These are phyloP conservation scores for Ganoderma sinense DNA, from an alignment of 1,284 basidiomycete species.

Conservation along the genomic window DNA sequence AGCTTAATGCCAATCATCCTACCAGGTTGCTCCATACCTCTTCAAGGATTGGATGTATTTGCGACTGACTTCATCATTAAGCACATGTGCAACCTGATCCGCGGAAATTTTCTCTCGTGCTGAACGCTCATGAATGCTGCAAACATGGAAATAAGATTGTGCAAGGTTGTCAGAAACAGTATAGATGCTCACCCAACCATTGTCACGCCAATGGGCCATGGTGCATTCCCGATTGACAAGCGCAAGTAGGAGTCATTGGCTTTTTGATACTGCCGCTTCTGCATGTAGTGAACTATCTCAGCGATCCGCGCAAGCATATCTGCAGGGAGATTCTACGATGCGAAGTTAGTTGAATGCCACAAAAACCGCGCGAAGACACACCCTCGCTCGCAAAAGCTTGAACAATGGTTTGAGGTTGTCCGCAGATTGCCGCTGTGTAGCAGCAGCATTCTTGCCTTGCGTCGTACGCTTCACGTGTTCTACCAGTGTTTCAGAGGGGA, in stretches of 20 bases:
- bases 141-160: not conserved
- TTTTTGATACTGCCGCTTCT: slow-evolving; percentile 91
- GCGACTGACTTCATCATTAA: slow-evolving; percentile 98
- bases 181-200: slow-evolving; percentile 86
- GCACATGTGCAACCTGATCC: slow-evolving; percentile 96
- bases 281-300: slow-evolving; percentile 97
- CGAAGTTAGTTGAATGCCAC: slow-evolving; percentile 8
- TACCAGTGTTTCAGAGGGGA: slow-evolving; percentile 35
- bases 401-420: slow-evolving; percentile 98
- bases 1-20: slow-evolving; percentile 38
- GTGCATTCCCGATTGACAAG: slow-evolving; percentile 97
- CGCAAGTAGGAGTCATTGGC: slow-evolving; percentile 98
- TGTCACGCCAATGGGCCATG: slow-evolving; percentile 99
- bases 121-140: slow-evolving; percentile 95
- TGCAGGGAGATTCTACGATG: slow-evolving; percentile 68
- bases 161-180: not conserved
- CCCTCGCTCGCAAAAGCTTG: slow-evolving; percentile 86
- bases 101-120: slow-evolving; percentile 97
- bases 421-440: slow-evolving; percentile 94
- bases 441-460: slow-evolving; percentile 94
- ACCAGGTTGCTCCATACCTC: slow-evolving; percentile 58
- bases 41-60: slow-evolving; percentile 99
- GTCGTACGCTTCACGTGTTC: slow-evolving; percentile 85
- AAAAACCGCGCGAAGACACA: slow-evolving; percentile 48
- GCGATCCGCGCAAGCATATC: slow-evolving; percentile 92